Base-by-base conservation (phyloP, 345 rosid genomes). In the Pelargonium nanum region DNA sequence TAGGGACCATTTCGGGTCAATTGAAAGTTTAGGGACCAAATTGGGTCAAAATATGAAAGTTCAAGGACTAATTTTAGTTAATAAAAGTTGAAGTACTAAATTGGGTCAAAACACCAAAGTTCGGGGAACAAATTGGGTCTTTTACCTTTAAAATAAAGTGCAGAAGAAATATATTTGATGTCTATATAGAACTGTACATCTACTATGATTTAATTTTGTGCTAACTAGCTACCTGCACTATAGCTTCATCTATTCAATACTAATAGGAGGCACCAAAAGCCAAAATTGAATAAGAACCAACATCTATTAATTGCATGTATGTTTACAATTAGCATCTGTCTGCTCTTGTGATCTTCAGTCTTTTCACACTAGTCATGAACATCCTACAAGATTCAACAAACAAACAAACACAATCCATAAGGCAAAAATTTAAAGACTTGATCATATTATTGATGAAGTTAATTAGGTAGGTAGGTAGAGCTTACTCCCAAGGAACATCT, bases 401-500 rank as follows among this genome's bases (percentile, higher is more conserved):
- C 24, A 6, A 44, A 30, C 1, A 7, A 9, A 21, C 1, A 9
- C 9, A 28, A 20, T 10, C 50, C 26, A 51, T 10, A 40, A 54
- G 30, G 8, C 24, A 23, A 17, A 24, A 25, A 24, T n/a, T n/a
- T n/a, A n/a, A n/a, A n/a, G n/a, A n/a, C n/a, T n/a, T n/a, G n/a
- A n/a, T n/a, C n/a, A n/a, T n/a, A n/a, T n/a, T n/a, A n/a, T n/a
- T n/a, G n/a, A n/a, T 54, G 8, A 28, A 34, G 34, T 53, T 7
- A 16, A 20, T 20, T 51, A 53, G 40, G 55, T 21, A 65, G 19
- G n/a, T 32, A 13, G 8, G 57, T 23, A 12, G 34, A 30, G 53
- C 81, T 57, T 74, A 80, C 90, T 77, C 70, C 85, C 85, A 81
- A 8, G 90, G 87, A 53, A 81, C 90, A 61, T 84, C 85, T 52